Evolutionary conservation across 176 grass and related monocot species (phyloP).

Genomic region (Eremochloa ophiuroides): DNA sequence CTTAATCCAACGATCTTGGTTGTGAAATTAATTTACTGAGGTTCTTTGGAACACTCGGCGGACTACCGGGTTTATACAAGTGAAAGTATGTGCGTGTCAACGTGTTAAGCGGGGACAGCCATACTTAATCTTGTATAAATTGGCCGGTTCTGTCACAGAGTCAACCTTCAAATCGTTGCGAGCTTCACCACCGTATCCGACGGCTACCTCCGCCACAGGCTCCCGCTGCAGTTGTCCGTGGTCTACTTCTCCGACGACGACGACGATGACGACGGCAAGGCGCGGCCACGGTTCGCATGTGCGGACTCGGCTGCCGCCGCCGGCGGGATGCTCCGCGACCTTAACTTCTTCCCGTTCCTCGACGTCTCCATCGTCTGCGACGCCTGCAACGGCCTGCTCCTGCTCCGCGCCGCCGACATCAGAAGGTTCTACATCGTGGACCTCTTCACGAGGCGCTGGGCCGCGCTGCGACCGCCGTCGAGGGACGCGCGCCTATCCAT

Average conservation of each 20-base stretch:
- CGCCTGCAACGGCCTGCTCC: conserved; percentile 58
- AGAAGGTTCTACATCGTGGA: conserved; percentile 46
- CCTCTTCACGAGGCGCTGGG: conserved; percentile 41
- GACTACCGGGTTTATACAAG: too few relatives aligned
- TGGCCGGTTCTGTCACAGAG: too few relatives aligned
- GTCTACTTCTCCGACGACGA: conserved; percentile 30
- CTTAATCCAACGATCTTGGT: too few relatives aligned
- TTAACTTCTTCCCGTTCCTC: conserved; percentile 51
- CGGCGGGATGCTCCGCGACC: conserved; percentile 8
- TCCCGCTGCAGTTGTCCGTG: conserved; percentile 33
- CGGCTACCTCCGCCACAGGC: conserved; percentile 34
- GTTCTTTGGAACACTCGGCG: too few relatives aligned
- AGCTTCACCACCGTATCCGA: conserved; percentile 47
- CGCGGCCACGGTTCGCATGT: conserved; percentile 34
- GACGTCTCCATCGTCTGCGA: conserved; percentile 25
- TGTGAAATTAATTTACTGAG: too few relatives aligned
- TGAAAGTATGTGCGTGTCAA: too few relatives aligned
- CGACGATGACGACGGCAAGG: not conserved
- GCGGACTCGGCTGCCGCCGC: not conserved
- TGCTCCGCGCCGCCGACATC: conserved; percentile 7
- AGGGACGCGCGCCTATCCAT: conserved; percentile 37
- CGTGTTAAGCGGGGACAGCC: too few relatives aligned
- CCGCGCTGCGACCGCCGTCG: conserved; percentile 22
- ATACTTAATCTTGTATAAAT: too few relatives aligned
- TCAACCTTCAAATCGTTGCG: too few relatives aligned